Evolutionary conservation across 805 yeast species (phyloP), one percentile per base, ranked within the genome.

Genomic region (Debaryomyces hansenii): DNA sequence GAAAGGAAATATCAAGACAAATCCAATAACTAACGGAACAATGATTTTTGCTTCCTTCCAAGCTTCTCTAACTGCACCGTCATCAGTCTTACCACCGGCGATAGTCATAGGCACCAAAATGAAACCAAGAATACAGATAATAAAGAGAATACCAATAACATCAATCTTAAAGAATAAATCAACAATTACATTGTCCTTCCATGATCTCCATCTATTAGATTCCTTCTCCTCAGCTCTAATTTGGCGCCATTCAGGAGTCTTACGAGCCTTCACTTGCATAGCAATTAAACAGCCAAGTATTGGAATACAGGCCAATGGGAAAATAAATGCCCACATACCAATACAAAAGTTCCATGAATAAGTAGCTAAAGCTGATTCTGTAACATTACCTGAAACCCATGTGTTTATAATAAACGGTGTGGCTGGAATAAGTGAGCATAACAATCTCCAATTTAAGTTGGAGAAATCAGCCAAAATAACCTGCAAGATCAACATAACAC

Each of bases 251-350:
- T 81, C 83, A n/a, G 71, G 74, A 14, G 79, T 75, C 46, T 69
- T 76, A 12, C 73, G 56, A 11, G 88, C 90, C 46, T 64, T 59
- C 53, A 64, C 66, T 52, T 75, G 62, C 86, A 84, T 82, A 62
- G 83, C 84, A 3, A 73, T 14, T 56, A 82, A 67, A 56, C 84
- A 75, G 4, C 54, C 51, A 6, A 84, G 53, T 42, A 86, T 63
- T 16, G 91, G 92, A n/a, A 86, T 43, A 53, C 84, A 70, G 4
- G 82, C 59, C 33, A 84, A 67, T 31, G 91, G 91, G 74, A 82
- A 79, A 52, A 86, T 84, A 55, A 84, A 82, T 1, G 90, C 90
- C 87, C 87, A 86, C 79, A 86, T 85, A 34, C 85, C 90, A 54
- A 85, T 80, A 57, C 84, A 85, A 49, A 56, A 69, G 42, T 51